Conservation (phyloP, 116 monocot genomes). For the Iris pallida region DNA sequence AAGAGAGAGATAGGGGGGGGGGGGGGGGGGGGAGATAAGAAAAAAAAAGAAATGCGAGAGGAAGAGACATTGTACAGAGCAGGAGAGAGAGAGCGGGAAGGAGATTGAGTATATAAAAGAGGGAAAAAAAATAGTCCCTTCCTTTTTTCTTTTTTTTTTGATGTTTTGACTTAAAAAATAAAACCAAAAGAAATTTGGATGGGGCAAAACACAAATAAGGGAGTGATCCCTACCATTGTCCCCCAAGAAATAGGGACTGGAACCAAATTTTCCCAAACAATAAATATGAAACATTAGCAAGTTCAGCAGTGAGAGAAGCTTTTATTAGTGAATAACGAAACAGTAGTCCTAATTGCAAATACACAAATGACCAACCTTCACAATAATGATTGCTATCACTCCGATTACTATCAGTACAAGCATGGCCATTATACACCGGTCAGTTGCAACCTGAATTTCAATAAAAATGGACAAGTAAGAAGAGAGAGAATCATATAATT, state of each 20-base stretch:
- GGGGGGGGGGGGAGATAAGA: not conserved
- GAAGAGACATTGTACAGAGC: not conserved
- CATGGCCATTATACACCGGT: constrained; percentile 83
- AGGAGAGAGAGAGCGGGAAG: not conserved
- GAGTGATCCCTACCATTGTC: no score
- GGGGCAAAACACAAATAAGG: no score
- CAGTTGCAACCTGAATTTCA: constrained; percentile 71
- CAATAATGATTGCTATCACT: constrained; percentile 73
- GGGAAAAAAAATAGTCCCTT: no score
- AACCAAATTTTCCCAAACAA: not conserved
- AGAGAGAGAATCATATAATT: not conserved
- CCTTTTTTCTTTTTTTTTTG: no score
- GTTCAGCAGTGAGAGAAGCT: not conserved
- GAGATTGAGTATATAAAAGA: not conserved
- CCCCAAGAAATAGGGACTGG: not conserved
- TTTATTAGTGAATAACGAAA: not conserved
- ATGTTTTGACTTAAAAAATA: no score
- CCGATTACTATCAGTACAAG: constrained; percentile 78
- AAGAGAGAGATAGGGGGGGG: not conserved
- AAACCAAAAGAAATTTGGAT: no score
- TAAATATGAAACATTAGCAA: not conserved
- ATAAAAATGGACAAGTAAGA: not conserved
- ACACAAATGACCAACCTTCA: constrained; percentile 55
- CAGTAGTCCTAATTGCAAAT: not conserved
- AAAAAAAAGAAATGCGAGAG: not conserved